Evolutionary conservation across 257 asterid genomes (phyloP), one percentile per base, ranked within the genome.

Genomic region (Penstemon davidsonii): DNA sequence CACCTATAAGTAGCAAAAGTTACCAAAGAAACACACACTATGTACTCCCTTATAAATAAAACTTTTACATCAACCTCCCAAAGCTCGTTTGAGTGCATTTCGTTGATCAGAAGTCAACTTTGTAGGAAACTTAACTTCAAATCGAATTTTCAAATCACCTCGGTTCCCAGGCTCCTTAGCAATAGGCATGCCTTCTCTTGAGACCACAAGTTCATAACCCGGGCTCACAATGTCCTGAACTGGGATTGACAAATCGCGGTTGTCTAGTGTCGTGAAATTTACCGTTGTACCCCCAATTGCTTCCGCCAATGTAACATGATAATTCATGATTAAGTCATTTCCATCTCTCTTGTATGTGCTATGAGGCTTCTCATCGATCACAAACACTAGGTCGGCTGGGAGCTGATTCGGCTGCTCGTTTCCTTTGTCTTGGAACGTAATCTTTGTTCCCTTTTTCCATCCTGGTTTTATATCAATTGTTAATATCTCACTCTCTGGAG

Each of bases 371-470:
- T 90, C 97, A 1, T 88, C 95, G 2, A 93, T 88, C 53, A 93
- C 89, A 45, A 93, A 93, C 37, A 86, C 89, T 0, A 93, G 88
- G 54, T 93, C 98, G 25, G 94, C 96, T 0, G 98, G 86, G 8
- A 88, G 91, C 77, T 88, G 95, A 38, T 86, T 82, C 43, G 57
- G 84, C 50, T 90, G 96, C 71, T 90, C 94, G 36, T 93, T 90
- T 1, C 99, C 97, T 81, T 93, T 88, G 84, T 87, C 97, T 3
- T 82, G 92, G 51, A 93, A 93, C 4, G 96, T 90, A 54, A 93
- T 86, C 84, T 88, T 90, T 11, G 96, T 90, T 7, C 96, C 99
- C 60, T 80, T 90, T 64, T 80, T 93, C 99, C 99, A 93, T 0
- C 96, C 96, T 1, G 99, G 97, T 83, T 90, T 87, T 53, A 90